These are phyloP conservation scores for Macrolepiota dolichaula DNA, from an alignment of 768 basidiomycete species.

Conservation along the genomic window DNA sequence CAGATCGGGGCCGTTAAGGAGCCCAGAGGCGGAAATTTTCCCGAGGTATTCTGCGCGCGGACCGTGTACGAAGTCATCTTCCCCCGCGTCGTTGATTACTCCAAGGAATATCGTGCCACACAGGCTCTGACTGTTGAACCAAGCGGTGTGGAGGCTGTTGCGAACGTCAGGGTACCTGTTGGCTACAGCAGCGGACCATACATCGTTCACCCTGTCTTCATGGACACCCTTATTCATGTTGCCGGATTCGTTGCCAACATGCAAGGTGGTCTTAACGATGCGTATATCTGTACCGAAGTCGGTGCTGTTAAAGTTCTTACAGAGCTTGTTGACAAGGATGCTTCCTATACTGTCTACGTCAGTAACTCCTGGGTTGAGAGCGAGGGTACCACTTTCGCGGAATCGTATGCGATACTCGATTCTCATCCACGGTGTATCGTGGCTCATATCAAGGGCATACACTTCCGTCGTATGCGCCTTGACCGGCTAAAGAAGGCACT, in stretches of 20 bases:
- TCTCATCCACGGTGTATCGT: constrained; percentile 46
- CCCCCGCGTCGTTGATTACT: constrained; percentile 65
- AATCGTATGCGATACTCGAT: constrained; percentile 37
- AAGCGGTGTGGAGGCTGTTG: constrained; percentile 58
- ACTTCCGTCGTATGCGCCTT: constrained; percentile 54
- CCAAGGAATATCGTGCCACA: constrained; percentile 55
- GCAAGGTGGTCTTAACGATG: constrained; percentile 45
- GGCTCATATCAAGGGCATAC: constrained; percentile 53
- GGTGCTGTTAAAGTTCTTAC: constrained; percentile 46
- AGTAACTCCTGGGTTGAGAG: constrained; percentile 10
- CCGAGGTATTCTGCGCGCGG: constrained; percentile 48
- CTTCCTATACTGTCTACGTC: constrained; percentile 20
- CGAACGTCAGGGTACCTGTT: constrained; percentile 34
- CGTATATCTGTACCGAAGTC: constrained; percentile 61
- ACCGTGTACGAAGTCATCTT: constrained; percentile 67
- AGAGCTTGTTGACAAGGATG: constrained; percentile 18
- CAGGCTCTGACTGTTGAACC: constrained; percentile 51
- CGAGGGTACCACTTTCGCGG: constrained; percentile 18
- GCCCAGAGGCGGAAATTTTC: constrained; percentile 19
- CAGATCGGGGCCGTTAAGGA: constrained; percentile 28
- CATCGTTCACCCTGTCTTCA: constrained; percentile 53
- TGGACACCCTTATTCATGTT: constrained; percentile 65
- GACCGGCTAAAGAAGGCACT: constrained; percentile 45
- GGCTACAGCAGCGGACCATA: constrained; percentile 20
- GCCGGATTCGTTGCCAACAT: constrained; percentile 71